Evolutionary conservation across 2,329 filamentous ascomycete species (phyloP).

Genomic region (Sporothrix sp.): DNA sequence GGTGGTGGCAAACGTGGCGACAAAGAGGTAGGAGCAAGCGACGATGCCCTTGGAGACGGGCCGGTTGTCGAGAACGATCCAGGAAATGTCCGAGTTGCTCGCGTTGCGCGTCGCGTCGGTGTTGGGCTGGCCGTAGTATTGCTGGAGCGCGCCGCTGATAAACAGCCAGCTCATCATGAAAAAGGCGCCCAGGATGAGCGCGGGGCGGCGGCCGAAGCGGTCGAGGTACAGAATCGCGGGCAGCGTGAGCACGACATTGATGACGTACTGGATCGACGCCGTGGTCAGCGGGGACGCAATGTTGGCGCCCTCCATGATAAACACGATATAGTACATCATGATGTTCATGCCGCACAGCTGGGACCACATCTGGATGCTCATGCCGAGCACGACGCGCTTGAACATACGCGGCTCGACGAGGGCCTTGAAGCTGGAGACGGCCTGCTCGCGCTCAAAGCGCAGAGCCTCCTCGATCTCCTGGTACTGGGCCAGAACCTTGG

Average conservation of each 20-base stretch:
- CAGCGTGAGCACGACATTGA: constrained; percentile 51
- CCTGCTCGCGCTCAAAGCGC: constrained; percentile 43
- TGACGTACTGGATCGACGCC: constrained; percentile 53
- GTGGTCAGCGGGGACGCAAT: constrained; percentile 49
- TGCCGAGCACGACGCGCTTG: constrained; percentile 47
- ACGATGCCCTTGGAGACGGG: constrained; percentile 53
- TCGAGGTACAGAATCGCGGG: constrained; percentile 53
- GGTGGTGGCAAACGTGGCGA: constrained; percentile 53
- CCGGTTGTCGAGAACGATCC: constrained; percentile 43
- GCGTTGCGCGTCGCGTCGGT: constrained; percentile 28
- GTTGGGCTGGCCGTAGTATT: constrained; percentile 45
- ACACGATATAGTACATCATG: constrained; percentile 50
- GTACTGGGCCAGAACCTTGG: constrained; percentile 53
- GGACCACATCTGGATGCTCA: constrained; percentile 50
- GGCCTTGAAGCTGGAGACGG: constrained; percentile 37
- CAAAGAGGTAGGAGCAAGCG: constrained; percentile 63
- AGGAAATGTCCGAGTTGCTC: constrained; percentile 41
- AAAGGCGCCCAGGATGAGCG: constrained; percentile 46
- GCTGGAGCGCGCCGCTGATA: constrained; percentile 51
- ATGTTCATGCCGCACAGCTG: constrained; percentile 53
- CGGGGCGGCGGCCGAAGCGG: constrained; percentile 45
- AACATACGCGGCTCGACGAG: constrained; percentile 42
- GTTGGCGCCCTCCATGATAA: constrained; percentile 49
- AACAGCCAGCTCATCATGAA: constrained; percentile 53
- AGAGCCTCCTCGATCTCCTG: constrained; percentile 49